A percentile compares a stretch with the other conserved stretches of the same genome.
These are phyloP conservation scores for Backusella tarrabulga DNA, from an alignment of 192 early-diverging fungal genomes.

Conservation along the genomic window DNA sequence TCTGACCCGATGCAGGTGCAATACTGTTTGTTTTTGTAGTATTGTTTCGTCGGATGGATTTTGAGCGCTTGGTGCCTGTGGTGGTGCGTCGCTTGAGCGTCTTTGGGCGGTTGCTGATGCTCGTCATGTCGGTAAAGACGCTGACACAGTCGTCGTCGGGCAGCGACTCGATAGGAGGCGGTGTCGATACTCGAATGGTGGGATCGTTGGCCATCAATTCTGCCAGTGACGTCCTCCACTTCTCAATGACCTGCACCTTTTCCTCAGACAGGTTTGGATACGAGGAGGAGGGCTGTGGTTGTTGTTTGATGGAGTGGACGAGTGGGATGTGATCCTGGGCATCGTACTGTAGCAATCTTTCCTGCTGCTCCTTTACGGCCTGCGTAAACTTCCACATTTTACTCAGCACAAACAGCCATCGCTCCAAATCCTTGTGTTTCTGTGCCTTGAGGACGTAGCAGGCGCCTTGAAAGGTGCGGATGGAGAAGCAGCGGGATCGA, in stretches of 20 bases:
- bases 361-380: slow-evolving; percentile 11
- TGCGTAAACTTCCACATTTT: slow-evolving; percentile 35
- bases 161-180: slow-evolving; percentile 34
- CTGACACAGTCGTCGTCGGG: slow-evolving; percentile 30
- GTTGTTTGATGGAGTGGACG: background rate
- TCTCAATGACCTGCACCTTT: slow-evolving; percentile 31
- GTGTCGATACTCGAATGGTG: slow-evolving; percentile 14
- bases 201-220: slow-evolving; percentile 35
- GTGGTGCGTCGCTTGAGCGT: background rate
- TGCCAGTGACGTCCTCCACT: slow-evolving; percentile 34
- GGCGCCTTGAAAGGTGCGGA: slow-evolving; percentile 25
- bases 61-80: background rate
- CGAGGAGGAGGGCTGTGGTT: background rate
- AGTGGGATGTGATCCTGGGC: slow-evolving; percentile 1
- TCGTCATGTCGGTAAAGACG: slow-evolving; percentile 31
- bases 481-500: slow-evolving; percentile 25
- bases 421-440: slow-evolving; percentile 39
- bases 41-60: slow-evolving; percentile 2
- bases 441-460: slow-evolving; percentile 33
- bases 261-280: slow-evolving; percentile 20
- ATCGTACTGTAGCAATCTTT: background rate
- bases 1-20: slow-evolving; percentile 3
- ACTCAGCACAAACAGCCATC: slow-evolving; percentile 39
- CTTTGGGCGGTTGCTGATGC: slow-evolving; percentile 18
- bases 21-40: slow-evolving; percentile 13